Percentiles rank a stretch among this genome's conserved stretches.
These are phyloP conservation scores for Fusarium xyrophilum DNA, from an alignment of 2,329 filamentous ascomycete genomes.

Conservation along the genomic window DNA sequence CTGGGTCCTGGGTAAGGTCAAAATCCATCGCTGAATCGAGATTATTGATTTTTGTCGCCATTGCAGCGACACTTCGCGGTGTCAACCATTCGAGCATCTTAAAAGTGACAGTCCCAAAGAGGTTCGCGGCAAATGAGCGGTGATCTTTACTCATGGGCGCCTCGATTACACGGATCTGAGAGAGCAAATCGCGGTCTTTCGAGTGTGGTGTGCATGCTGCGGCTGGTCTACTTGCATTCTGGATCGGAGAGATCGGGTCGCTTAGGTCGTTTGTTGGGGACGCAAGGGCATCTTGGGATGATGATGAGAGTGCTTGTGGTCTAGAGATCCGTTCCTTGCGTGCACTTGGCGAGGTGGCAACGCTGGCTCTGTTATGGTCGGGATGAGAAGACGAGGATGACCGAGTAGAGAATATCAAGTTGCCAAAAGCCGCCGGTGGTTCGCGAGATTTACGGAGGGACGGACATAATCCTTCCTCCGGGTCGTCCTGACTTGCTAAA, in stretches of 20 bases:
- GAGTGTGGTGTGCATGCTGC: neutral
- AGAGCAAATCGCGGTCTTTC: neutral
- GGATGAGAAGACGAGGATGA: conserved; percentile 29
- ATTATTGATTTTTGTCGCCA: conserved; percentile 50
- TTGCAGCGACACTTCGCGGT: conserved; percentile 60
- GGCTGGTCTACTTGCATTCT: neutral
- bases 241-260: neutral
- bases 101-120: conserved; percentile 70
- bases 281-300: neutral
- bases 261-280: neutral
- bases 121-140: conserved; percentile 66
- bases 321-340: conserved; percentile 11
- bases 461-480: conserved; percentile 72
- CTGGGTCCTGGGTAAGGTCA: neutral
- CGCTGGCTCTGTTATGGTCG: conserved; percentile 24
- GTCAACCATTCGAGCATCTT: conserved; percentile 77
- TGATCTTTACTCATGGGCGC: conserved; percentile 61
- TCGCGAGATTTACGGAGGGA: conserved; percentile 52
- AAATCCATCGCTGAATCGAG: conserved; percentile 8
- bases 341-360: neutral
- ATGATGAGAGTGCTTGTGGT: conserved; percentile 8
- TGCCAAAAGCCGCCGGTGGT: conserved; percentile 55
- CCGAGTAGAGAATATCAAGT: conserved; percentile 53
- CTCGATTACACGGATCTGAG: conserved; percentile 53
- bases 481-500: conserved; percentile 80